Base-by-base conservation (phyloP, 768 basidiomycete species). In the Hysterangium stoloniferum region DNA sequence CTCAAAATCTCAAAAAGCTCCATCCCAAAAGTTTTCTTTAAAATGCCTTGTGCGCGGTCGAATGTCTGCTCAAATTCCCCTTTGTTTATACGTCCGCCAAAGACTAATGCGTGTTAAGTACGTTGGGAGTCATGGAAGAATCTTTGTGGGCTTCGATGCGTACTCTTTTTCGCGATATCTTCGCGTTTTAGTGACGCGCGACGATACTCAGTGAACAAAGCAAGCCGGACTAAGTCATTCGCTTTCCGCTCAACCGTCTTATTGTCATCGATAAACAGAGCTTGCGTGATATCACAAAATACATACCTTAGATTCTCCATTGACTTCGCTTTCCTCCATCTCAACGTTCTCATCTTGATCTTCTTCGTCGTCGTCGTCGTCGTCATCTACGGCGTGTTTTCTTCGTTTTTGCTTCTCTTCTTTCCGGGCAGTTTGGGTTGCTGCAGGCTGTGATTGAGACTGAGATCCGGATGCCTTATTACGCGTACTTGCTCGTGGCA, bases 161-260 rank as follows among this genome's bases (percentile, higher is more conserved):
- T 13, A 83, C 93, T 80, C 73, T 87, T 87, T 68, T 92, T 93
- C 33, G 74, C 79, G 44, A 94, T 86, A 34, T 95, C 91, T n/a
- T 92, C 86, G 34, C 89, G 73, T 32, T 77, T 76, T 43, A 96
- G 64, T 2, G 80, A 72, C 9, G 68, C 64, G 45, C 88, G 74
- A 60, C 74, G 79, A 48, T 85, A 79, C 62, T 95, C 91, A 4
- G 71, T 73, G 64, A 92, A 94, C 35, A 97, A 70, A 2, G 90
- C 88, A 20, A 90, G 73, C 15, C 91, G 77, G 8, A 86, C 86
- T 28, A 95, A 74, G 45, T 82, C 79, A 43, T 76, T 72, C 0
- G 85, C 85, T 62, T 78, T 81, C 45, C 77, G 73, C n/a, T 71
- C 68, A 20, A 81, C 58, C 17, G 83, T 79, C 88, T 93, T 40